These are phyloP conservation scores for Pyrenula massariospora DNA, from an alignment of 495 filamentous ascomycete species.

Conservation along the genomic window DNA sequence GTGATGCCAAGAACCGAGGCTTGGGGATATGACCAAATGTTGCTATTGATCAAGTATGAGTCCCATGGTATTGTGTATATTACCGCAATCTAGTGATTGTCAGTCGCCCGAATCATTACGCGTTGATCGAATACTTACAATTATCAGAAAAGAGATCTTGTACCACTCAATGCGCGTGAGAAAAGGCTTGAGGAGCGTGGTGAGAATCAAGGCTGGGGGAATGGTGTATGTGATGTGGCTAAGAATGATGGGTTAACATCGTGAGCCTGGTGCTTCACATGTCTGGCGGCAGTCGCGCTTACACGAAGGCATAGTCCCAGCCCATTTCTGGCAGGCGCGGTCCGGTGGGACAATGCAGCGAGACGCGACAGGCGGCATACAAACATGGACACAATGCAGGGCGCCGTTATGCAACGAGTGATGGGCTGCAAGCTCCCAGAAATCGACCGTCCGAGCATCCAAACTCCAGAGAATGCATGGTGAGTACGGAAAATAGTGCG, in stretches of 20 bases:
- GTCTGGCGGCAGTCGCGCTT: too few relatives aligned
- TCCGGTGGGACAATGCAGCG: too few relatives aligned
- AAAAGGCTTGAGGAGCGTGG: constrained; percentile 43
- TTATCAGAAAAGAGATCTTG: constrained; percentile 42
- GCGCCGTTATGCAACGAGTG: background rate
- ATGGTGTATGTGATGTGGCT: constrained; percentile 61
- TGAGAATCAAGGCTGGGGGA: constrained; percentile 44
- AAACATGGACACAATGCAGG: background rate
- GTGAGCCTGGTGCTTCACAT: too few relatives aligned
- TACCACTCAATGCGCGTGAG: constrained; percentile 43
- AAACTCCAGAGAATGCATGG: background rate
- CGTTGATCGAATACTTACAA: constrained; percentile 16
- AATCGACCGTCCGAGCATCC: background rate
- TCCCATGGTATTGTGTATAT: constrained; percentile 58
- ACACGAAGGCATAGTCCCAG: constrained; percentile 58
- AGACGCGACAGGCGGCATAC: background rate
- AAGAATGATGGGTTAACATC: too few relatives aligned
- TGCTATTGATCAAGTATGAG: constrained; percentile 49
- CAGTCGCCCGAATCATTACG: too few relatives aligned
- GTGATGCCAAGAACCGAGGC: constrained; percentile 44
- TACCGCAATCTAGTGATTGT: constrained; percentile 36
- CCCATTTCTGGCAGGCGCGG: constrained; percentile 32
- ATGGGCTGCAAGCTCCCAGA: background rate
- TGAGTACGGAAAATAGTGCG: background rate
- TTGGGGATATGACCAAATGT: constrained; percentile 58